Conservation (phyloP, 2,329 filamentous ascomycete genomes). For the Colletotrichum sp. region DNA sequence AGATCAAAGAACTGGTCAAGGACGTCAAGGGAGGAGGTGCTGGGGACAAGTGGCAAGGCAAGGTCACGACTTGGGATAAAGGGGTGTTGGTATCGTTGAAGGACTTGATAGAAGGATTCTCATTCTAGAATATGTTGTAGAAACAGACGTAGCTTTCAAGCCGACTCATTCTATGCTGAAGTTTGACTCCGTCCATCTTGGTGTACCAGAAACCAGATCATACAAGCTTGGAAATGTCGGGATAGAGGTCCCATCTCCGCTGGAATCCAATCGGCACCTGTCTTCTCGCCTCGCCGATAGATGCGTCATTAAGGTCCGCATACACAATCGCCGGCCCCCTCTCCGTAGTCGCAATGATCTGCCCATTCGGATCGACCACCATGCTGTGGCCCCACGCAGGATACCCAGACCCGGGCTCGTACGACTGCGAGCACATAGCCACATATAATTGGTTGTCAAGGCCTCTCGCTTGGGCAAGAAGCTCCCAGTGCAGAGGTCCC, state of each 20-base stretch:
- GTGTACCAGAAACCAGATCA: neutral
- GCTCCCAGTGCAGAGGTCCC: constrained; percentile 87
- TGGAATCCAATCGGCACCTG: constrained; percentile 86
- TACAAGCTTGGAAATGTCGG: constrained; percentile 72
- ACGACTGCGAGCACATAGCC: constrained; percentile 86
- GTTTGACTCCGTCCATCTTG: fast-evolving
- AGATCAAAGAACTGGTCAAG: constrained; percentile 22
- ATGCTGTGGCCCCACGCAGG: constrained; percentile 93
- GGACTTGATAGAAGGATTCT: neutral
- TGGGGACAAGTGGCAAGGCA: constrained; percentile 36
- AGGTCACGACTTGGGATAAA: constrained; percentile 31
- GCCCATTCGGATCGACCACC: constrained; percentile 85
- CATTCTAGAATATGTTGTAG: neutral
- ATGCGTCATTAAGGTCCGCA: constrained; percentile 70
- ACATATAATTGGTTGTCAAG: constrained; percentile 96
- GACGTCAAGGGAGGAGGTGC: constrained; percentile 33
- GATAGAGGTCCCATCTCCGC: constrained; percentile 93
- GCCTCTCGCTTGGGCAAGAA: constrained; percentile 81
- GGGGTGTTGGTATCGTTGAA: constrained; percentile 26
- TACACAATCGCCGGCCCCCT: constrained; percentile 79
- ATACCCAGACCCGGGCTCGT: constrained; percentile 78
- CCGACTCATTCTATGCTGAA: fast-evolving
- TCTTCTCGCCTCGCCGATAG: constrained; percentile 76
- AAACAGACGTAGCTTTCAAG: neutral
- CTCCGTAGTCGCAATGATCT: constrained; percentile 76